phyloP scores from a whole-genome alignment of 805 yeast species.

The Cyberlindnera xylosilytica region DNA sequence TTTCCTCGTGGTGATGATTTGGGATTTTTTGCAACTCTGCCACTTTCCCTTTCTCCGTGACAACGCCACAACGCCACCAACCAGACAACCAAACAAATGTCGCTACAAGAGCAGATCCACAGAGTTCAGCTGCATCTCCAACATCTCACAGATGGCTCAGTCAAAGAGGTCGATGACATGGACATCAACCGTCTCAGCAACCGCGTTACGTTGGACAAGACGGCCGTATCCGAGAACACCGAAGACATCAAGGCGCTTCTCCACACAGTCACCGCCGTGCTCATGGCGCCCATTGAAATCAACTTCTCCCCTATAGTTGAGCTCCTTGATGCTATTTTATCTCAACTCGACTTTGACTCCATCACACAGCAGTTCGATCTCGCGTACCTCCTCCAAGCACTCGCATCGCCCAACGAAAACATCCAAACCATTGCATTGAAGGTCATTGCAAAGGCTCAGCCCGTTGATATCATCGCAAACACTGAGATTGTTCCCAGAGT shows the following conservation, averaged over 20 bases:
- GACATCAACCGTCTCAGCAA: not conserved
- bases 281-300: conserved; percentile 6
- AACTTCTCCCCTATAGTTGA: conserved; percentile 16
- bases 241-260: conserved; percentile 5
- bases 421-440: conserved; percentile 22
- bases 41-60: no score
- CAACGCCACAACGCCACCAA: not conserved
- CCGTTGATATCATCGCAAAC: conserved; percentile 24
- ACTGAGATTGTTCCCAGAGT: conserved; percentile 20
- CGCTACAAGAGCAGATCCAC: not conserved
- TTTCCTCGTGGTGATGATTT: conserved; percentile 1
- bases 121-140: not conserved
- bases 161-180: not conserved
- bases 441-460: conserved; percentile 21
- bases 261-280: not conserved
- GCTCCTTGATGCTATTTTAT: conserved; percentile 15
- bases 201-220: conserved; percentile 10
- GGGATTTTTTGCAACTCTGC: not conserved
- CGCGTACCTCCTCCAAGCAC: conserved; percentile 20
- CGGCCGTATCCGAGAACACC: conserved; percentile 3
- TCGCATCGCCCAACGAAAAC: conserved; percentile 16
- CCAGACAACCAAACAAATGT: not conserved
- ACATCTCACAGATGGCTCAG: not conserved
- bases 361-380: conserved; percentile 15
- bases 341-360: conserved; percentile 18